Conservation (phyloP, 192 early-diverging fungal genomes). For the Backusella circina region DNA sequence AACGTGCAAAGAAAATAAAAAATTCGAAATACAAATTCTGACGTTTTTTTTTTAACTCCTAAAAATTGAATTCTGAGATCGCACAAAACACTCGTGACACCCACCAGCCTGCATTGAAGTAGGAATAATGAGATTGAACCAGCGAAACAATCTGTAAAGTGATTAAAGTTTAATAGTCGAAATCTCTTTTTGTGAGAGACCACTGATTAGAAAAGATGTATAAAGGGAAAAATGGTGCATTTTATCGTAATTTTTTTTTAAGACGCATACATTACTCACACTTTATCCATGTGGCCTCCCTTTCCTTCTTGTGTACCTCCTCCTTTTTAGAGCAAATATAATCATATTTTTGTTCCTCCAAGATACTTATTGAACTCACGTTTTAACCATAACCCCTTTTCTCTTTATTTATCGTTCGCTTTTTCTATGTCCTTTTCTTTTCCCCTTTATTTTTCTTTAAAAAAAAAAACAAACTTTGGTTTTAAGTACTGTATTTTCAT, state of each 20-base stretch:
- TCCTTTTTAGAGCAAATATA: not conserved
- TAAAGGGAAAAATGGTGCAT: not conserved
- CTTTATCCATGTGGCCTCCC: conserved; percentile 4
- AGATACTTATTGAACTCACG: not conserved
- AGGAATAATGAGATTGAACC: not conserved
- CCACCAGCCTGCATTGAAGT: not conserved
- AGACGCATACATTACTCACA: not conserved
- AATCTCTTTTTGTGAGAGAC: not conserved
- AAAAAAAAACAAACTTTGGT: not conserved
- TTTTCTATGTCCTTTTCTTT: not conserved
- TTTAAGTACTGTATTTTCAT: not conserved
- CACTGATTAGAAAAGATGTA: not conserved
- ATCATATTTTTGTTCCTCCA: not conserved
- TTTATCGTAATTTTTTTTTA: not conserved
- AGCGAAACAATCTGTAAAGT: not conserved
- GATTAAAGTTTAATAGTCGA: not conserved
- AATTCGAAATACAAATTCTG: conserved; percentile 2
- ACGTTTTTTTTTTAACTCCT: not conserved
- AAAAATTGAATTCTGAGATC: not conserved
- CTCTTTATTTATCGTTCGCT: not conserved
- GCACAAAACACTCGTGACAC: not conserved
- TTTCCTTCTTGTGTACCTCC: not conserved
- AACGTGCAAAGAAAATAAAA: not conserved
- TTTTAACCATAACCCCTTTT: not conserved
- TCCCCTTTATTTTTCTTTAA: not conserved